A percentile compares a stretch with the other conserved stretches of the same genome.
Evolutionary conservation across 768 basidiomycete genomes (phyloP).

Genomic region (Termitomyces sp.): DNA sequence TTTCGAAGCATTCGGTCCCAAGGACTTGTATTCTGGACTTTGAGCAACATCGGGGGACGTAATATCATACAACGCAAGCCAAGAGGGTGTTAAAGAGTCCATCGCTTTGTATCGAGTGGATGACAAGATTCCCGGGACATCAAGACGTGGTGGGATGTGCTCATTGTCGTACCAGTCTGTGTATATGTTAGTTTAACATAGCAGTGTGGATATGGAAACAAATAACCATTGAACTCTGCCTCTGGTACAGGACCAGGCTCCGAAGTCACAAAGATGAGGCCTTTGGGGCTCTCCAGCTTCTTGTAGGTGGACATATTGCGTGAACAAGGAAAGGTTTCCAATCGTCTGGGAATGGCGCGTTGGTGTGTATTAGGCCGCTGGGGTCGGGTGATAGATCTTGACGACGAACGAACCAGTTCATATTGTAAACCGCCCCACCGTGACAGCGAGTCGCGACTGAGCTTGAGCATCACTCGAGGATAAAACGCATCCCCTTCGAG

Average conservation of each 20-base stretch:
- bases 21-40: constrained; percentile 18
- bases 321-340: background rate
- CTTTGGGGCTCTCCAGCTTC: constrained; percentile 2
- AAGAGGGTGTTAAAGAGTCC: constrained; percentile 24
- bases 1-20: constrained; percentile 18
- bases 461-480: background rate
- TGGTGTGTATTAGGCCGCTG: background rate
- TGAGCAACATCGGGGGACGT: constrained; percentile 17
- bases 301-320: constrained; percentile 7
- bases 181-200: background rate
- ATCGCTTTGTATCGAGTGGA: constrained; percentile 24
- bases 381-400: background rate
- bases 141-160: constrained; percentile 24
- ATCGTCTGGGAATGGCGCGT: background rate
- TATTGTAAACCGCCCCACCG: constrained; percentile 1
- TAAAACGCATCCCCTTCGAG: background rate
- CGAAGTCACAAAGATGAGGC: constrained; percentile 13
- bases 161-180: constrained; percentile 32
- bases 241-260: constrained; percentile 19
- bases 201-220: too few relatives aligned
- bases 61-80: constrained; percentile 28
- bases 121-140: constrained; percentile 21
- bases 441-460: background rate
- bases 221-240: constrained; percentile 22
- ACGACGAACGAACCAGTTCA: constrained; percentile 7